phyloP scores from a whole-genome alignment of 2,329 filamentous ascomycete genomes.

The Diaporthe caulivora region DNA sequence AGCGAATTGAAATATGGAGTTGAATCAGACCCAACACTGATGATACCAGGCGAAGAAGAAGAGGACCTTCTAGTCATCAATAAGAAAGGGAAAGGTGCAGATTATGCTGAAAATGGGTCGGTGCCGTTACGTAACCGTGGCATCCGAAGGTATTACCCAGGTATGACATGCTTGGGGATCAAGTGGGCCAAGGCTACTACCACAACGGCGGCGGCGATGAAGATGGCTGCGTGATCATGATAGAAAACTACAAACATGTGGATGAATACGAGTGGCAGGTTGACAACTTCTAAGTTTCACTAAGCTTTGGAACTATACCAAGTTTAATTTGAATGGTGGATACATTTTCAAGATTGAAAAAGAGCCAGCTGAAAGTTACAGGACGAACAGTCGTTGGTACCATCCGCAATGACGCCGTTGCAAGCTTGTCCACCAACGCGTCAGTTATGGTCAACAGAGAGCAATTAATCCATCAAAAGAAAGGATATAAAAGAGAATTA shows the following conservation, averaged over 20 bases:
- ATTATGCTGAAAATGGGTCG: background rate
- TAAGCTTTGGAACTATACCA: background rate
- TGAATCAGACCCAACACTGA: background rate
- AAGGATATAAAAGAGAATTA: no score
- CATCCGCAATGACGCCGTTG: no score
- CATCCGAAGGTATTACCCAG: background rate
- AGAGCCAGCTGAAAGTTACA: no score
- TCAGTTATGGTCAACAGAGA: no score
- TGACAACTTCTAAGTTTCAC: no score
- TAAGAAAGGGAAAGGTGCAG: background rate
- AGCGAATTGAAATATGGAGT: background rate
- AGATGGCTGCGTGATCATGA: background rate
- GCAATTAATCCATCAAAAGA: no score
- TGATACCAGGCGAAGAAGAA: background rate
- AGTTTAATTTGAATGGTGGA: background rate
- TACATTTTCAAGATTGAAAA: background rate
- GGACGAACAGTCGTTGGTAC: no score
- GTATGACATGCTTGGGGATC: background rate
- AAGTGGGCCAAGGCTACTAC: no score
- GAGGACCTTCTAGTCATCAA: background rate
- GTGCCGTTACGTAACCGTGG: background rate
- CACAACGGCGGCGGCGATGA: background rate
- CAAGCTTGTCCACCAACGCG: no score
- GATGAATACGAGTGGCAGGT: slow-evolving; percentile 17
- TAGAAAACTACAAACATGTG: background rate